Evolutionary conservation across 2,329 filamentous ascomycete species (phyloP), one percentile per base, ranked within the genome.

Genomic region (Sporothrix mexicana): DNA sequence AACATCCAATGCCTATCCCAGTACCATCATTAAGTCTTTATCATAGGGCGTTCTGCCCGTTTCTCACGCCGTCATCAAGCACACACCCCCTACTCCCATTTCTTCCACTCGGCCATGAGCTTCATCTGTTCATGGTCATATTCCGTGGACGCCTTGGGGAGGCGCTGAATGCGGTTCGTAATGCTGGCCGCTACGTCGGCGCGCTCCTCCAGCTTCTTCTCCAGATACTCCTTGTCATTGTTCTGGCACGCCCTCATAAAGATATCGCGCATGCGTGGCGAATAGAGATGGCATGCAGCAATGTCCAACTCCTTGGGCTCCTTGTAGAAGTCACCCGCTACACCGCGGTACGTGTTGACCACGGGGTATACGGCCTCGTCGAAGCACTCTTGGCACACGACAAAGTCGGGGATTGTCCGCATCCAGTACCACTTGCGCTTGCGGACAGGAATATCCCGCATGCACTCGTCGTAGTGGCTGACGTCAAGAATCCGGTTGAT

Each of bases 331-430:
- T 91, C 88, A 20, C 86, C 83, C 10, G 92, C 90, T 30, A 95
- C 84, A 0, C 87, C 82, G 55, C 82, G 82, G 70, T 82, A 80
- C 17, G 67, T 77, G 53, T 85, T 81, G 3, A 85, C 83, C 69
- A 89, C 84, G 0, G 94, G 94, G 81, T 88, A 89, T n/a, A 97
- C 88, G 0, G 93, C 88, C 25, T 93, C 90, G 17, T 93, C 88
- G 79, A 92, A 97, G 80, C 95, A 98, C 80, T 95, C 93, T 75
- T 92, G 90, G 81, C 95, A 98, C 3, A 97, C 91, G 0, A 92
- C 94, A 77, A 97, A 89, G 66, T 94, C 88, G 0, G 92, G 93
- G 0, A 97, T 83, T 15, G 88, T 85, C 0, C 92, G 89, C 80
- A 97, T 93, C 72, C 88, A 90, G 80, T 97, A 91, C 95, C 95